Conservation (phyloP, 345 rosid species). For the Ceriops zippeliana region DNA sequence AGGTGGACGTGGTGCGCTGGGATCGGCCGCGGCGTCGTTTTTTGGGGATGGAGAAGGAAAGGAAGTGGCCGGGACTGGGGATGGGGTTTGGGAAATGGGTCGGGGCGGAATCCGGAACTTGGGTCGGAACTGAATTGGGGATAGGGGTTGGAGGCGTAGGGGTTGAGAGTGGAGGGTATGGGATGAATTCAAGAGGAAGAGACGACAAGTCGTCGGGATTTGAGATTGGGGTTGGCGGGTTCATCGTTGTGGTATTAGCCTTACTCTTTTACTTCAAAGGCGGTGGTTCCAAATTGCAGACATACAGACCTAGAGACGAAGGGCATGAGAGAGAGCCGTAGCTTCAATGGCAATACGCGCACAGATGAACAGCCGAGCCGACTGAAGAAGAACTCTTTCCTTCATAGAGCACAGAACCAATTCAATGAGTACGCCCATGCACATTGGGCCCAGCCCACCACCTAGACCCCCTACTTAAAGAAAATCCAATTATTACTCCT, state of each 20-base stretch:
- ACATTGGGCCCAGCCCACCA: too few species aligned
- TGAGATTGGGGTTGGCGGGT: slow-evolving; percentile 30
- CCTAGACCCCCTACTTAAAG: too few species aligned
- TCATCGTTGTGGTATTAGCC: slow-evolving; percentile 25
- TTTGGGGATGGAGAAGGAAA: slow-evolving; percentile 68
- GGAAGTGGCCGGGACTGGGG: slow-evolving; percentile 39
- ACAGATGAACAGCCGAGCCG: neutral
- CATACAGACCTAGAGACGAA: neutral
- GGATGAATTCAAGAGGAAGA: slow-evolving; percentile 39
- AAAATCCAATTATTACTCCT: too few species aligned
- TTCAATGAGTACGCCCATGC: too few species aligned
- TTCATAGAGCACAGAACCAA: too few species aligned
- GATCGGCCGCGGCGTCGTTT: slow-evolving; percentile 86
- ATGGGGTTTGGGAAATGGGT: slow-evolving; percentile 11
- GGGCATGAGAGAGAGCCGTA: neutral
- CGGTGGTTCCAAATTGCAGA: too few species aligned
- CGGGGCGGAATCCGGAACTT: slow-evolving; percentile 10
- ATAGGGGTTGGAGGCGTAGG: slow-evolving; percentile 16
- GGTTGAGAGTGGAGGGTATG: slow-evolving; percentile 34
- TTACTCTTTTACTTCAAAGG: too few species aligned
- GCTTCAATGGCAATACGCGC: slow-evolving; percentile 40
- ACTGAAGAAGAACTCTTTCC: too few species aligned
- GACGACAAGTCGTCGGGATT: slow-evolving; percentile 34
- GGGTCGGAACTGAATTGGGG: slow-evolving; percentile 19
- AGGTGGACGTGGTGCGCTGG: slow-evolving; percentile 41